Base-by-base conservation (phyloP, 2,329 filamentous ascomycete species). In the Cercospora janseana region DNA sequence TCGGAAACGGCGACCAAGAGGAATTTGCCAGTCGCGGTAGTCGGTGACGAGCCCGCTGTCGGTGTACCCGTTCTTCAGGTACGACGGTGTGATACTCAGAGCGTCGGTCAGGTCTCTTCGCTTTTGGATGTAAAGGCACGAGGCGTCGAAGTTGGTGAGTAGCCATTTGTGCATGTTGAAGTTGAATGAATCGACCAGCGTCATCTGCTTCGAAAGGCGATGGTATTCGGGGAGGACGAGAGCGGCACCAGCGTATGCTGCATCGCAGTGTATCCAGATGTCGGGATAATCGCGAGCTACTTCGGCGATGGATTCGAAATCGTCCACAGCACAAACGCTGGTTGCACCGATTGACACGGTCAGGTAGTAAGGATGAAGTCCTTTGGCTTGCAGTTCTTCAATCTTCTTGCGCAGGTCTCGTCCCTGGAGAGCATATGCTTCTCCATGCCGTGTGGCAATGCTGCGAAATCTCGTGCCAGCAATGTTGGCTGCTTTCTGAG, bases 141-240 rank as follows among this genome's bases (percentile, higher is more conserved):
- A 89, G 5, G 80, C 80, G 64, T 97, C 92, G 63, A 96, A 96
- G 70, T 95, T 95, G 50, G 89, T 90, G 13, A 96, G 82, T 40
- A 96, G 78, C 92, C 92, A 96, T 75, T 97, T 97, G 78, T 96
- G 91, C 80, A 95, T 87, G 75, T 96, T 97, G 75, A 92, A 82
- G 71, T 95, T 85, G 78, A 95, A 95, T 57, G 85, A 90, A 74
- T 95, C 87, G 66, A 95, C 90, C 16, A 76, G 72, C 1, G 76
- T 72, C 43, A 92, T 77, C 6, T 81, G 72, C 16, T 74, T 65
- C 1, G 83, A 76, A 42, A 89, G 77, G 59, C 85, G 77, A 56
- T 89, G 86, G 70, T 87, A 86, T 68, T 95, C 88, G 2, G 89
- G 86, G 16, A 87, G 84, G 3, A 95, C 74, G 3, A 97, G 80